Evolutionary conservation across 31 red algal species (phyloP), one percentile per base, ranked within the genome.

Genomic region (Odonthalia washingtoniensis): DNA sequence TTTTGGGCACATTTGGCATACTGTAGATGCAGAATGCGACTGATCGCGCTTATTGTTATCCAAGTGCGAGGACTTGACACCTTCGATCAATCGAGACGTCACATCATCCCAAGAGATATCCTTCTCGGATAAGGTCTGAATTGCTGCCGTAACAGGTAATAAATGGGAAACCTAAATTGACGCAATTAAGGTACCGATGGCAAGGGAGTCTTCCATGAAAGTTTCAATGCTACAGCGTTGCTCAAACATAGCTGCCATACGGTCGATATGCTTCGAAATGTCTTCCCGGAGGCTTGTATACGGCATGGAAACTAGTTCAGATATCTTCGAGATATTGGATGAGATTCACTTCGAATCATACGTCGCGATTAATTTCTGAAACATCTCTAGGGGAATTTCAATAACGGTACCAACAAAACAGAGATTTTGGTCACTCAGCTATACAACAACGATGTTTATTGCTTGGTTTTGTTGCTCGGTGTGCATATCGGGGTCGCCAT

Each of bases 251-350:
- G 65, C 69, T 1, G 67, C 65, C 82, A 74, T 85, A 30, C 36
- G 73, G 34, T 85, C 82, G 34, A 85, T 85, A 33, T 85, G 67
- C 17, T 37, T 18, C 37, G 34, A 35, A 6, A 85, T 57, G 65
- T 85, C 69, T 35, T 74, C 45, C 1, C 61, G 36, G 0, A 60
- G 61, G 5, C 3, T 35, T 4, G 43, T 38, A 39, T 85, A 85
- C 9, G 69, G 65, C 34, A 85, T 42, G 26, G 68, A 73, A 3
- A 72, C 24, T 6, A 85, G 67, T 17, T 85, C 82, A 45, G 65
- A 72, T 45, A 85, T 85, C 75, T 85, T 74, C 3, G 67, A 69
- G 41, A 85, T 85, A 35, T 52, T 35, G 32, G 41, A 85, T 53
- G 82, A 38, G 34, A 42, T 75, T 28, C n/a, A 75, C 24, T 27